phyloP scores from a whole-genome alignment of 306 rosid species.

The Herpetospermum pedunculosum region DNA sequence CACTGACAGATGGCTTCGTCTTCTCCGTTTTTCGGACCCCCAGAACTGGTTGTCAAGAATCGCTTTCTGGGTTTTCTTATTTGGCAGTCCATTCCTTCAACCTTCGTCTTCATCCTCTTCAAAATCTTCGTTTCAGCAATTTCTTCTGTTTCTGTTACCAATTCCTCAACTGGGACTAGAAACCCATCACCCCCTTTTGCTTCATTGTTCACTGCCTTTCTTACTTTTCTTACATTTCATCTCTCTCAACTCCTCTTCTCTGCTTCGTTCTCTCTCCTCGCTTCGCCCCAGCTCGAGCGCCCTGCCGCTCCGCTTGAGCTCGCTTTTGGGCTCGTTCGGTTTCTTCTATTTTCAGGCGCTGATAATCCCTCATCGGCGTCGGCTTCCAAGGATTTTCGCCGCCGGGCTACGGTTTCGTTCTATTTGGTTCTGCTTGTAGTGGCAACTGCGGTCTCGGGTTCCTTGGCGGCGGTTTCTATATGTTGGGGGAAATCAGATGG shows the following conservation, averaged over 20 bases:
- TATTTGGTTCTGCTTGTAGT: conserved; percentile 26
- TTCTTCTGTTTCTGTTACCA: not conserved
- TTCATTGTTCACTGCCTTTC: conserved; percentile 19
- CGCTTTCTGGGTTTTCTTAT: conserved; percentile 59
- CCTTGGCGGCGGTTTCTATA: conserved; percentile 35
- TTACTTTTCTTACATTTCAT: conserved; percentile 46
- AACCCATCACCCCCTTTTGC: conserved; percentile 17
- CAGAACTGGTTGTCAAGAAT: conserved; percentile 36
- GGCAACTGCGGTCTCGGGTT: conserved; percentile 27
- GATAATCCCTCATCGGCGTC: conserved; percentile 7
- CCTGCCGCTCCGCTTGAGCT: conserved; percentile 34
- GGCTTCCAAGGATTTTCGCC: conserved; percentile 20
- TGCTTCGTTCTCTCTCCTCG: conserved; percentile 39
- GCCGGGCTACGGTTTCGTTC: conserved; percentile 32
- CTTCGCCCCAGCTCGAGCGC: conserved; percentile 41
- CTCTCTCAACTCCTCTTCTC: conserved; percentile 63
- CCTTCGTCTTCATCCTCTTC: conserved; percentile 40
- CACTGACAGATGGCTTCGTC: conserved; percentile 1
- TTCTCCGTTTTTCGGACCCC: conserved; percentile 16
- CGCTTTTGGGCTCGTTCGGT: conserved; percentile 23
- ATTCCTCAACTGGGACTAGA: not conserved
- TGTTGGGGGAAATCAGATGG: conserved; percentile 30
- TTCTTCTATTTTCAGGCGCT: conserved; percentile 30
- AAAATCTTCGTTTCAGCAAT: conserved; percentile 22
- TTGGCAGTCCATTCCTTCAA: conserved; percentile 88